Percentiles rank a stretch among this genome's conserved stretches.
phyloP scores from a whole-genome alignment of 2,329 filamentous ascomycete species.

The Aspergillus amoenus region DNA sequence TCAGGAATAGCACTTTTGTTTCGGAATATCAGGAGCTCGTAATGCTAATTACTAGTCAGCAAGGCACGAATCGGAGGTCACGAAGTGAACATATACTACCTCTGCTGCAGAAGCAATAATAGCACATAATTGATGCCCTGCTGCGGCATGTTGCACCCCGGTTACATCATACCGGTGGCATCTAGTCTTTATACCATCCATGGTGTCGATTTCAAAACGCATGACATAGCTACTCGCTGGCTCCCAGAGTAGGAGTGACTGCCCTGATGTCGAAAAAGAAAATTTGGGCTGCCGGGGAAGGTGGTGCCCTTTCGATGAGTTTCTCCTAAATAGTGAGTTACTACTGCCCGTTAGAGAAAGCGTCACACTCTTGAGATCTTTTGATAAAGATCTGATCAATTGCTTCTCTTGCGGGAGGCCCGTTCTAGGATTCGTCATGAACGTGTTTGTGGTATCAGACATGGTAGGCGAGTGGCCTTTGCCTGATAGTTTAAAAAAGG shows the following conservation, averaged over 20 bases:
- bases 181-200: slow-evolving; percentile 26
- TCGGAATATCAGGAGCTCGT: slow-evolving; percentile 28
- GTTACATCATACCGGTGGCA: slow-evolving; percentile 33
- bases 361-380: slow-evolving; percentile 21
- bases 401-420: slow-evolving; percentile 17
- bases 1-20: slow-evolving; percentile 23
- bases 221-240: slow-evolving; percentile 22
- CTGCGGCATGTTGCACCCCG: slow-evolving; percentile 31
- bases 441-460: slow-evolving; percentile 12
- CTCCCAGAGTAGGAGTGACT: slow-evolving; percentile 23
- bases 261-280: slow-evolving; percentile 29
- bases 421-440: slow-evolving; percentile 9
- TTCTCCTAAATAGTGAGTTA: slow-evolving; percentile 22
- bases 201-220: slow-evolving; percentile 30
- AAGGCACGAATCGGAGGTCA: not conserved
- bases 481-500: slow-evolving; percentile 15
- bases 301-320: slow-evolving; percentile 18
- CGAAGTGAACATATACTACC: slow-evolving; percentile 10
- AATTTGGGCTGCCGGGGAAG: slow-evolving; percentile 32
- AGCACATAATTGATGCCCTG: slow-evolving; percentile 34
- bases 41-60: slow-evolving; percentile 23
- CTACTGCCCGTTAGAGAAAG: slow-evolving; percentile 16
- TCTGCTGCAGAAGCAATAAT: slow-evolving; percentile 27
- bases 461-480: slow-evolving; percentile 14
- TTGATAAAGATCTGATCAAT: slow-evolving; percentile 16